A percentile compares a stretch with the other conserved stretches of the same genome.
Evolutionary conservation across 2,329 filamentous ascomycete species (phyloP).

Genomic region (Stagonosporopsis vannaccii): DNA sequence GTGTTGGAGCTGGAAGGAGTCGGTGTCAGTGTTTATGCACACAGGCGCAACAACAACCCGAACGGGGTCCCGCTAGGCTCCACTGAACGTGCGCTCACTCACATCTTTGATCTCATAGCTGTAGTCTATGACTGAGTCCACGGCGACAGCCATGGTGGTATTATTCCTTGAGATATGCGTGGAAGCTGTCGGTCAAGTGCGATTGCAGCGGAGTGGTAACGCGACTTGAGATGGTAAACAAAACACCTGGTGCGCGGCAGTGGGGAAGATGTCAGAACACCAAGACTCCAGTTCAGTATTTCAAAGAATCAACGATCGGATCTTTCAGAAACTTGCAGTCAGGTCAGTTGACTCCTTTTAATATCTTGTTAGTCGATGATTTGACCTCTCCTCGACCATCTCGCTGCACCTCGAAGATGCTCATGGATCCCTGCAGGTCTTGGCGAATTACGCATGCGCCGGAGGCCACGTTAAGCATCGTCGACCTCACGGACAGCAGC

Average conservation of each 20-base stretch:
- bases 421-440: slow-evolving; percentile 24
- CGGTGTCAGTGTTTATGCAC: slow-evolving; percentile 23
- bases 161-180: slow-evolving; percentile 30
- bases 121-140: slow-evolving; percentile 38
- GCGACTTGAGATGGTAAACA: slow-evolving; percentile 43
- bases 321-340: neutral
- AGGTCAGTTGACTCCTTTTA: neutral
- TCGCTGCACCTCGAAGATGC: neutral
- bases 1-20: slow-evolving; percentile 53
- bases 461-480: slow-evolving; percentile 45
- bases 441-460: slow-evolving; percentile 41
- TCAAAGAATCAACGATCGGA: neutral
- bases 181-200: slow-evolving; percentile 20
- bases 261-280: slow-evolving; percentile 1
- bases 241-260: slow-evolving; percentile 29
- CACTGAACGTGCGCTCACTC: slow-evolving; percentile 24
- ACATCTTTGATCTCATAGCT: slow-evolving; percentile 47
- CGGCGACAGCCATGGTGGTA: slow-evolving; percentile 35
- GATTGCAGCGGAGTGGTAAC: slow-evolving; percentile 34
- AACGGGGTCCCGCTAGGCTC: slow-evolving; percentile 10
- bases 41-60: slow-evolving; percentile 8
- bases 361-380: neutral
- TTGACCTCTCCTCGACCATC: neutral
- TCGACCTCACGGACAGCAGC: slow-evolving; percentile 14
- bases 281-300: neutral